These are phyloP conservation scores for Yamadazyma diddensiae DNA, from an alignment of 1,139 yeast species.

Conservation along the genomic window DNA sequence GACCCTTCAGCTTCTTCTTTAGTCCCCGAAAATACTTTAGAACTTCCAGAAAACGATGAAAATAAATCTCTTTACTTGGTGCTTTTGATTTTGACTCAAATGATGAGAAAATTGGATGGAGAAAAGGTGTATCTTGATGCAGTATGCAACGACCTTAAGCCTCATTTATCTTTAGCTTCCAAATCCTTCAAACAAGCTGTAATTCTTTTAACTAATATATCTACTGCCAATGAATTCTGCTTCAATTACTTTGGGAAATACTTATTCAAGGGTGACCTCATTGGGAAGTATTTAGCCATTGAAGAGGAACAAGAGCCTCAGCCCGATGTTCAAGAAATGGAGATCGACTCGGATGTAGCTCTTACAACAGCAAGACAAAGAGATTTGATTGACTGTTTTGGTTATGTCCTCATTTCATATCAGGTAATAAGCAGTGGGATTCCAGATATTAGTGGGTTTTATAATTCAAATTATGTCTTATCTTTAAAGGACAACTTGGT, in stretches of 20 bases:
- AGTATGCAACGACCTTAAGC: conserved; percentile 55
- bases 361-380: conserved; percentile 56
- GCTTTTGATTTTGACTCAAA: conserved; percentile 42
- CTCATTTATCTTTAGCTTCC: conserved; percentile 48
- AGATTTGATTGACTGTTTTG: conserved; percentile 56
- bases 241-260: conserved; percentile 46
- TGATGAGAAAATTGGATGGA: conserved; percentile 33
- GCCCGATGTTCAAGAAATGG: conserved; percentile 11
- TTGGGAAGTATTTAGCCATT: conserved; percentile 36
- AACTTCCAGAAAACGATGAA: conserved; percentile 35
- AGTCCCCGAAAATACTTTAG: conserved; percentile 29
- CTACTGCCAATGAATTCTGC: conserved; percentile 31
- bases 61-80: conserved; percentile 44
- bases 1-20: conserved; percentile 22
- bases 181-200: conserved; percentile 62
- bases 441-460: conserved; percentile 25
- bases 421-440: conserved; percentile 19
- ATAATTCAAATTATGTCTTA: conserved; percentile 15
- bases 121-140: conserved; percentile 29
- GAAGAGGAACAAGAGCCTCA: conserved; percentile 6
- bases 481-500: conserved; percentile 63
- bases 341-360: conserved; percentile 26
- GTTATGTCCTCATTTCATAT: conserved; percentile 45
- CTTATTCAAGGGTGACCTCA: conserved; percentile 29
- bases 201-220: conserved; percentile 55